Conservation (phyloP, 495 filamentous ascomycete genomes). For the Polyplosphaeria fusca region DNA sequence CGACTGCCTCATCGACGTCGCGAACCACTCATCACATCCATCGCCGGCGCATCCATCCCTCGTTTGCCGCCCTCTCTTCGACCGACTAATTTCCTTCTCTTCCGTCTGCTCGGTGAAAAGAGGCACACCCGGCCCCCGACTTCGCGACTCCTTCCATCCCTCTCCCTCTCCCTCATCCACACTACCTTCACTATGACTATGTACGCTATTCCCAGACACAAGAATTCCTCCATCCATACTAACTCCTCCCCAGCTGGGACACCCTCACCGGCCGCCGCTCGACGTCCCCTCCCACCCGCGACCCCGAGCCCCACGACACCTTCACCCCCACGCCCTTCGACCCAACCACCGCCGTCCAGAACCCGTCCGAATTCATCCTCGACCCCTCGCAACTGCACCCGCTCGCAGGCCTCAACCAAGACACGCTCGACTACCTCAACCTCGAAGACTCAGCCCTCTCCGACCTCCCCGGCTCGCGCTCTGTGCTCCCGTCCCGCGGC, state of each 20-base stretch:
- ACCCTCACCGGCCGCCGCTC: conserved; percentile 77
- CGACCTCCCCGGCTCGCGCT: conserved; percentile 78
- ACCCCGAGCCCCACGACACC: conserved; percentile 40
- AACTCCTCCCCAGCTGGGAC: conserved; percentile 59
- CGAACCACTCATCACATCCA: conserved; percentile 3
- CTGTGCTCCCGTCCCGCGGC: conserved; percentile 86
- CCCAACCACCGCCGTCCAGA: conserved; percentile 60
- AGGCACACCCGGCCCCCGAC: too few relatives aligned
- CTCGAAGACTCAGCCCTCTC: conserved; percentile 91
- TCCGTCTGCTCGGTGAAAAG: too few relatives aligned
- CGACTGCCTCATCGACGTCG: conserved; percentile 1
- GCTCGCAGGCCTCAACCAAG: conserved; percentile 88
- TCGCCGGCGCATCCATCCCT: conserved; percentile 8
- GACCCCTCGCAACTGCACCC: conserved; percentile 89
- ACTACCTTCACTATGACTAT: conserved; percentile 24
- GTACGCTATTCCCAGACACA: conserved; percentile 8
- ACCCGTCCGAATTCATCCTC: conserved; percentile 79
- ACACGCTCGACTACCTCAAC: conserved; percentile 85
- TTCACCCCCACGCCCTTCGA: conserved; percentile 62
- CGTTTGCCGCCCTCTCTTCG: too few relatives aligned
- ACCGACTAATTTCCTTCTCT: conserved; percentile 1
- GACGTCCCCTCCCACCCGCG: conserved; percentile 43
- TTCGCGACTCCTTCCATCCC: not conserved
- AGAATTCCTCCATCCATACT: not conserved
- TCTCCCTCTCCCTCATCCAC: not conserved